phyloP scores from a whole-genome alignment of 2,329 filamentous ascomycete genomes.

The Pseudocercospora fuligena region DNA sequence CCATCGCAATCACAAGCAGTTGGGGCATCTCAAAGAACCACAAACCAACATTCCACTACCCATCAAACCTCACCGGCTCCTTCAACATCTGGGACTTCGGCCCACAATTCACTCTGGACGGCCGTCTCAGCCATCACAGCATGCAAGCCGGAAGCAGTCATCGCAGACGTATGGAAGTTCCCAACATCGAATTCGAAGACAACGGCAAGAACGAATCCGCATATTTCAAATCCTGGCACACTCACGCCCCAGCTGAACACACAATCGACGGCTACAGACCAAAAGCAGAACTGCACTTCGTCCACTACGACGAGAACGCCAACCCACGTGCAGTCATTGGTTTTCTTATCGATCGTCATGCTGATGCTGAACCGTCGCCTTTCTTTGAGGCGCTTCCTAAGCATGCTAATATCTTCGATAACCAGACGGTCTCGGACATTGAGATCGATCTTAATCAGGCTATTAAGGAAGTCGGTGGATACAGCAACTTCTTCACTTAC shows the following conservation, averaged over 20 bases:
- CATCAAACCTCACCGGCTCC: constrained; percentile 46
- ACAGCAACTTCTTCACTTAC: constrained; percentile 57
- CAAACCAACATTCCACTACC: constrained; percentile 38
- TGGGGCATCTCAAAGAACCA: neutral
- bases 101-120: constrained; percentile 49
- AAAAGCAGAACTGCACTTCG: constrained; percentile 57
- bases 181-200: constrained; percentile 52
- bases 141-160: neutral
- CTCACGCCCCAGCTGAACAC: constrained; percentile 58
- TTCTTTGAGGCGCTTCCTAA: constrained; percentile 48
- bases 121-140: constrained; percentile 24
- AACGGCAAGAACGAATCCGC: constrained; percentile 48
- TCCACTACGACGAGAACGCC: constrained; percentile 51
- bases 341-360: constrained; percentile 49
- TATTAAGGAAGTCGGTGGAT: constrained; percentile 44
- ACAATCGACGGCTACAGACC: constrained; percentile 48
- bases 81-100: constrained; percentile 56
- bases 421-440: constrained; percentile 16
- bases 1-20: constrained; percentile 14
- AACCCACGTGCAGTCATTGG: constrained; percentile 53
- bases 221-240: constrained; percentile 57
- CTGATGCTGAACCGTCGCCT: constrained; percentile 32
- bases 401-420: constrained; percentile 17
- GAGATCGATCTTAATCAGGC: constrained; percentile 42
- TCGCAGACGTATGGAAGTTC: constrained; percentile 33